Percentiles rank a stretch among this genome's conserved stretches.
These are phyloP conservation scores for Fusarium xyrophilum DNA, from an alignment of 2,329 filamentous ascomycete species.

Conservation along the genomic window DNA sequence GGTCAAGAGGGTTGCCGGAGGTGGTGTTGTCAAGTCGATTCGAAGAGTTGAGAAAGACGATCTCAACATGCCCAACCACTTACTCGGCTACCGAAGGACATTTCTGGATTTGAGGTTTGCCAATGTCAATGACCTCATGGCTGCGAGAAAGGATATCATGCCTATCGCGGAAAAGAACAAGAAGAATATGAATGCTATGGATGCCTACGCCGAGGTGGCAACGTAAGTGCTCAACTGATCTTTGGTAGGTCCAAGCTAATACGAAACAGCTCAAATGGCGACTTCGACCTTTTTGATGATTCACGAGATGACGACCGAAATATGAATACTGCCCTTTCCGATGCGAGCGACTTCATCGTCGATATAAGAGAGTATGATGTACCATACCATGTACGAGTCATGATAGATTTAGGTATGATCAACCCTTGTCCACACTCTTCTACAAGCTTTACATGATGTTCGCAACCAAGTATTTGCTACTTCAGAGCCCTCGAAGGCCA, in stretches of 20 bases:
- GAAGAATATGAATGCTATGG: slow-evolving; percentile 95
- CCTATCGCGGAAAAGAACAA: slow-evolving; percentile 96
- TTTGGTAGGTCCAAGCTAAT: slow-evolving; percentile 20
- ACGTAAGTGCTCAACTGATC: slow-evolving; percentile 62
- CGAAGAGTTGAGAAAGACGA: slow-evolving; percentile 89
- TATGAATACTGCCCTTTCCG: slow-evolving; percentile 75
- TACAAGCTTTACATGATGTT: slow-evolving; percentile 73
- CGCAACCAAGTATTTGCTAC: slow-evolving; percentile 99
- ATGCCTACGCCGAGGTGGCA: slow-evolving; percentile 96
- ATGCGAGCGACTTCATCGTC: slow-evolving; percentile 96
- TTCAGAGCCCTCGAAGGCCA: slow-evolving; percentile 93
- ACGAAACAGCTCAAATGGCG: slow-evolving; percentile 66
- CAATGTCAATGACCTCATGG: slow-evolving; percentile 85
- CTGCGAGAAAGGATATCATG: slow-evolving; percentile 82
- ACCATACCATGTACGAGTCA: slow-evolving; percentile 97
- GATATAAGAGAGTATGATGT: slow-evolving; percentile 99
- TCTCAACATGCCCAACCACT: slow-evolving; percentile 91
- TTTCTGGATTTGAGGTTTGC: slow-evolving; percentile 87
- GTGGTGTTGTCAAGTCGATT: slow-evolving; percentile 81
- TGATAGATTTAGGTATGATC: slow-evolving; percentile 82
- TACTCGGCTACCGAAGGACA: slow-evolving; percentile 86
- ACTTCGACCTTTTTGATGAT: slow-evolving; percentile 96
- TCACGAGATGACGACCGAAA: slow-evolving; percentile 80
- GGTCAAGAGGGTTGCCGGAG: slow-evolving; percentile 78
- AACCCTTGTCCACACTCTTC: background rate